phyloP scores from a whole-genome alignment of 208 protist genomes.

The Lotmaria passim region DNA sequence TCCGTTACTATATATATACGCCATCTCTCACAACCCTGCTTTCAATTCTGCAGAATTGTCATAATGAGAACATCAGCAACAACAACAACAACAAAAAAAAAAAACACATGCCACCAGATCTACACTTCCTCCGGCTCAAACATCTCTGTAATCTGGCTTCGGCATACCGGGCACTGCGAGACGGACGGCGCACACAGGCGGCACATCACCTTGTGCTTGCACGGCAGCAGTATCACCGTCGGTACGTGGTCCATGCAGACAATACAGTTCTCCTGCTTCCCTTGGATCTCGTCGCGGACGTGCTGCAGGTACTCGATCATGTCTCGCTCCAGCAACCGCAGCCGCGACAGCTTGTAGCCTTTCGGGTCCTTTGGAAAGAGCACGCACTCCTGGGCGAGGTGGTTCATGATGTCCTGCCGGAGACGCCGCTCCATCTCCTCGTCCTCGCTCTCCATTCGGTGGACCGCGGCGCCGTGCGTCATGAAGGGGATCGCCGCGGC shows the following conservation, averaged over 20 bases:
- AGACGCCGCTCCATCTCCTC: slow-evolving; percentile 56
- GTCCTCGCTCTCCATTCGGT: slow-evolving; percentile 51
- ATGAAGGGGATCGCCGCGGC: slow-evolving; percentile 25
- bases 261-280: slow-evolving; percentile 81
- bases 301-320: slow-evolving; percentile 89
- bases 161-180: slow-evolving; percentile 72
- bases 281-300: slow-evolving; percentile 71
- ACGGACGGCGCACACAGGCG: slow-evolving; percentile 66
- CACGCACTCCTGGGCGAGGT: slow-evolving; percentile 51
- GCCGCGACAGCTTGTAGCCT: slow-evolving; percentile 66
- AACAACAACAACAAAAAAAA: not conserved
- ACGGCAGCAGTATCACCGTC: slow-evolving; percentile 83
- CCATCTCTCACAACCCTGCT: too few species aligned
- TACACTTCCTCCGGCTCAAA: slow-evolving; percentile 85
- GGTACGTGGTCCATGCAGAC: slow-evolving; percentile 84
- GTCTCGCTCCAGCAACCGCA: slow-evolving; percentile 75
- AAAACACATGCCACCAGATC: not conserved
- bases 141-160: slow-evolving; percentile 73
- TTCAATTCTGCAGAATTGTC: too few species aligned
- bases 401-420: slow-evolving; percentile 75
- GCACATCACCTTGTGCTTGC: slow-evolving; percentile 87
- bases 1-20: too few species aligned
- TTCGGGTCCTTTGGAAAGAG: slow-evolving; percentile 67
- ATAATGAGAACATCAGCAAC: too few species aligned
- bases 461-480: slow-evolving; percentile 17